These are phyloP conservation scores for Neurospora sp. DNA, from an alignment of 495 filamentous ascomycete species.

Conservation along the genomic window DNA sequence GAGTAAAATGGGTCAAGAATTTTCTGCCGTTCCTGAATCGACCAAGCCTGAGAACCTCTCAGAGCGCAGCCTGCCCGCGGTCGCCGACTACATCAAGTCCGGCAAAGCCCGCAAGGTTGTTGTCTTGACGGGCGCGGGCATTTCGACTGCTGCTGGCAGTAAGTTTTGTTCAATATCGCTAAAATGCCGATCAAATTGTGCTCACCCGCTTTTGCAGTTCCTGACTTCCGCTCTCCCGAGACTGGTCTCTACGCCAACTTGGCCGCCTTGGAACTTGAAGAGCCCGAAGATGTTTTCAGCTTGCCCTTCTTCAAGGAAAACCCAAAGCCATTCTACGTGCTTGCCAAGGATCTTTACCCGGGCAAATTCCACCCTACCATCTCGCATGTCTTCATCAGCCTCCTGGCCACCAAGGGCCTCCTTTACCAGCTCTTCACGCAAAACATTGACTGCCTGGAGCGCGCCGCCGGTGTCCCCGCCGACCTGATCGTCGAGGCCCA, in stretches of 20 bases:
- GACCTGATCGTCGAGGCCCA: conserved; percentile 87
- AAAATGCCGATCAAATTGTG: neutral
- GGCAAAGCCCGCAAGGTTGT: conserved; percentile 59
- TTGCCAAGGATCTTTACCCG: conserved; percentile 85
- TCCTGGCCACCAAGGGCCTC: conserved; percentile 62
- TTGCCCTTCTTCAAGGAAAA: conserved; percentile 76
- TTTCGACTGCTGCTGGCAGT: conserved; percentile 50
- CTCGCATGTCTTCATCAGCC: conserved; percentile 70
- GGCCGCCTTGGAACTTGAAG: conserved; percentile 68
- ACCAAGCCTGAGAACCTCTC: conserved; percentile 53
- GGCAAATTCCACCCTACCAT: conserved; percentile 83
- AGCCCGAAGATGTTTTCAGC: conserved; percentile 73
- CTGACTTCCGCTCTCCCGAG: conserved; percentile 66
- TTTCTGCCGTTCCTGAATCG: conserved; percentile 49
- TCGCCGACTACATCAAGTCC: conserved; percentile 67
- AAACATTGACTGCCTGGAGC: conserved; percentile 93
- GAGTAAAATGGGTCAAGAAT: conserved; percentile 36
- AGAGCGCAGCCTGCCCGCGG: conserved; percentile 54
- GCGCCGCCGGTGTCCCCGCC: conserved; percentile 70
- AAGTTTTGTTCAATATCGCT: conserved; percentile 4
- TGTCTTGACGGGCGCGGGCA: conserved; percentile 64
- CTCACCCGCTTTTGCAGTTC: conserved; percentile 26
- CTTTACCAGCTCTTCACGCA: conserved; percentile 87
- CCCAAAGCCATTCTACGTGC: conserved; percentile 80
- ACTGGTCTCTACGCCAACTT: conserved; percentile 80